Evolutionary conservation across 306 rosid species (phyloP).

Genomic region (Acacia acuminata): DNA sequence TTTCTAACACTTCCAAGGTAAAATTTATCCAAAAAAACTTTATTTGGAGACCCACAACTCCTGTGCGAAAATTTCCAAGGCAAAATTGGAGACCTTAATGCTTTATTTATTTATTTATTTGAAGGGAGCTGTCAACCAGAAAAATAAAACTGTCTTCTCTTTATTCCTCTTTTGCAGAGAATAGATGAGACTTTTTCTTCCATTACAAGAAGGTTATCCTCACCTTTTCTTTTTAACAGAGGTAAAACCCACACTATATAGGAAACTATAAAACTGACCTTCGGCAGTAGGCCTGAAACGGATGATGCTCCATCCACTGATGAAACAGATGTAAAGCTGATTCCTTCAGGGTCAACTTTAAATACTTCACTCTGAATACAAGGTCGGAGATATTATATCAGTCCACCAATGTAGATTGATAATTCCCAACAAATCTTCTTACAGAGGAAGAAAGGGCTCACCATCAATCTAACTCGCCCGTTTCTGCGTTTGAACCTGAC

Average conservation of each 20-base stretch:
- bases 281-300: conserved; percentile 66
- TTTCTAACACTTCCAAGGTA: no score
- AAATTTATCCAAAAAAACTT: no score
- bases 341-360: conserved; percentile 56
- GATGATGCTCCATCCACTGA: conserved; percentile 46
- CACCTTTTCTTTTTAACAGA: conserved; percentile 18
- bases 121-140: background rate
- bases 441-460: conserved; percentile 42
- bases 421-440: conserved; percentile 4
- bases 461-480: conserved; percentile 90
- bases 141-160: background rate
- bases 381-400: conserved; percentile 26
- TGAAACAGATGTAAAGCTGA: conserved; percentile 55
- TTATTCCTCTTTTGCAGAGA: background rate
- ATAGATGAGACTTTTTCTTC: background rate
- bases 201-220: background rate
- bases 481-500: conserved; percentile 87
- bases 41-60: no score
- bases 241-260: conserved; percentile 11
- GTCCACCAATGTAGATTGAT: conserved; percentile 21
- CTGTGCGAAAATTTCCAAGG: no score
- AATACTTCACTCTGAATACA: conserved; percentile 65
- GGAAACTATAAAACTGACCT: conserved; percentile 57
- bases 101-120: no score
- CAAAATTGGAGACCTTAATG: no score